Evolutionary conservation across 352 stramenopile species (phyloP), one percentile per base, ranked within the genome.

Genomic region (Phytopythium kandeliae): DNA sequence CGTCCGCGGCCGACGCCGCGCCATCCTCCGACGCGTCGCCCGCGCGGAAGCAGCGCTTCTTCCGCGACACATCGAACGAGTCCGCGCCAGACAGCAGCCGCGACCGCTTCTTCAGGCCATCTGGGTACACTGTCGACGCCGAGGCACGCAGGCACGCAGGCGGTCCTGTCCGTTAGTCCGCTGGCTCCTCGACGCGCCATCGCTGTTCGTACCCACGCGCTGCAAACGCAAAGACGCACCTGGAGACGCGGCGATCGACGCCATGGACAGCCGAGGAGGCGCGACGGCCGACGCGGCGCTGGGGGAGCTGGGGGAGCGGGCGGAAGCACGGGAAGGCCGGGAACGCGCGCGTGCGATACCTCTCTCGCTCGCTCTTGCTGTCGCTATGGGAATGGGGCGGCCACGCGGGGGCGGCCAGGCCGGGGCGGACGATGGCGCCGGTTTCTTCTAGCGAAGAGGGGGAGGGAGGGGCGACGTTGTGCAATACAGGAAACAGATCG

Each of bases 61-160:
- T 84, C 15, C 78, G 67, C 37, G 67, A 44, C 30, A 76, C 54
- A 26, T 91, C 78, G 55, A 76, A 86, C 33, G 69, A 58, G 13
- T 89, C 80, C 46, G 60, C 53, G 3, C 46, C 21, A 10, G 46
- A 22, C 11, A 69, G 48, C 8, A 87, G 54, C 0, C 81, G 81
- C 57, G 75, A 80, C 26, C 81, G 81, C 65, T 92, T 91, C 65
- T 91, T 92, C 36, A 88, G 74, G 15, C 62, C 58, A 35, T 88
- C 68, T 10, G 74, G 60, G 57, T 74, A 87, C 17, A 77, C 62
- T 69, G 45, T 16, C 26, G 22, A 8, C 45, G 8, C 6, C 7
- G 4, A 28, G 15, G 16, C 16, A 13, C n/a, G 1, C 5, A 26
- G 8, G 21, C 4, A 49, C 9, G 6, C 36, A 52, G n/a, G 36